Percentiles rank a stretch among this genome's conserved stretches.
phyloP scores from a whole-genome alignment of 805 yeast genomes.

The Suhomyces sp. region DNA sequence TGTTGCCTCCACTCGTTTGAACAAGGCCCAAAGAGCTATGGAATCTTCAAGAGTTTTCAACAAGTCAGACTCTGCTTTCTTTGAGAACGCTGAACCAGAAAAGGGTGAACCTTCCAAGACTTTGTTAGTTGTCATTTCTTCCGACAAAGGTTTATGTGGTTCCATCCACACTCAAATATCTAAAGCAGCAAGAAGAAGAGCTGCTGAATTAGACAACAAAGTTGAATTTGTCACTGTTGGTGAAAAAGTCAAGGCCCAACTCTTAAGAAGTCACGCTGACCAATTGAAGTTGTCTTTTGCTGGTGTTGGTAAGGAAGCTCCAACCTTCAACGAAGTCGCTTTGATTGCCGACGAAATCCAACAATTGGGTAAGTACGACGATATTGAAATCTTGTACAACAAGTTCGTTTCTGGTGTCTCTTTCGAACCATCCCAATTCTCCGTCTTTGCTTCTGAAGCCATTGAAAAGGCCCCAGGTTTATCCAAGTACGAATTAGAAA shows the following conservation, averaged over 20 bases:
- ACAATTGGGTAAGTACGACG: slow-evolving; percentile 66
- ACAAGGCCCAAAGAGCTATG: slow-evolving; percentile 95
- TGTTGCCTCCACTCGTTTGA: slow-evolving; percentile 96
- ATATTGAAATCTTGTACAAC: slow-evolving; percentile 82
- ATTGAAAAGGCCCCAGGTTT: slow-evolving; percentile 84
- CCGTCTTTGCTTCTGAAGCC: slow-evolving; percentile 65
- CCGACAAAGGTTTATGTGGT: slow-evolving; percentile 99
- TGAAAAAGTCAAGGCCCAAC: slow-evolving; percentile 89
- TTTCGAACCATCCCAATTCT: slow-evolving; percentile 75
- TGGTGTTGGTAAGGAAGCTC: slow-evolving; percentile 96
- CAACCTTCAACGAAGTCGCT: slow-evolving; percentile 87
- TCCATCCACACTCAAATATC: slow-evolving; percentile 95
- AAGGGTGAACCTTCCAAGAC: slow-evolving; percentile 57
- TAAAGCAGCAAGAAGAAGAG: slow-evolving; percentile 74
- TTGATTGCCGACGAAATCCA: slow-evolving; percentile 81
- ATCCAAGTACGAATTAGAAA: slow-evolving; percentile 74
- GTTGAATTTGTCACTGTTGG: slow-evolving; percentile 83
- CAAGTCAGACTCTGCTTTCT: slow-evolving; percentile 75
- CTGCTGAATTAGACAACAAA: slow-evolving; percentile 59
- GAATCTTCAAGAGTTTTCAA: slow-evolving; percentile 80
- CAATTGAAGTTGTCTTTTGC: slow-evolving; percentile 72
- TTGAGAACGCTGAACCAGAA: slow-evolving; percentile 75
- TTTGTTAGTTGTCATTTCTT: slow-evolving; percentile 82
- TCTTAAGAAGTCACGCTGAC: slow-evolving; percentile 75
- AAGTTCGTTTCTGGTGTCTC: slow-evolving; percentile 83